A percentile compares a stretch with the other conserved stretches of the same genome.
Conservation (phyloP, 768 basidiomycete species). For the Suillus paluster region DNA sequence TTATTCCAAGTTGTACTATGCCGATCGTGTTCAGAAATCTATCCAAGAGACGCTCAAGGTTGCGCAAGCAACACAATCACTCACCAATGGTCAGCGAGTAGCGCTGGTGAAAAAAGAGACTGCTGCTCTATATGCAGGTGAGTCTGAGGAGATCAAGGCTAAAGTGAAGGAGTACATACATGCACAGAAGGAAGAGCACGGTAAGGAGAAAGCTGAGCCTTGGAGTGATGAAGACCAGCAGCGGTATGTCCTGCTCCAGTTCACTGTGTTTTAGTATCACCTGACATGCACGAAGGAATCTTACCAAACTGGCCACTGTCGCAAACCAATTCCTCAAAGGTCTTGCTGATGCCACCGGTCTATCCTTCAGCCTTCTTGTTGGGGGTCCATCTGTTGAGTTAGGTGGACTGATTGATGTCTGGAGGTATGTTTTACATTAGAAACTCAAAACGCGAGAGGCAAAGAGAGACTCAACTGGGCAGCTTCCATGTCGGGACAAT, state of each 20-base stretch:
- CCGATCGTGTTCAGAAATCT: background rate
- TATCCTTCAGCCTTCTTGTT: background rate
- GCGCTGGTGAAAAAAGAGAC: background rate
- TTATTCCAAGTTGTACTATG: constrained; percentile 1
- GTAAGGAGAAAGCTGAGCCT: background rate
- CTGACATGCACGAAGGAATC: background rate
- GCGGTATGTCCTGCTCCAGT: background rate
- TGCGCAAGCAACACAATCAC: background rate
- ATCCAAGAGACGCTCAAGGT: background rate
- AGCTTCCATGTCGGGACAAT: background rate
- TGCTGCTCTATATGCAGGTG: background rate
- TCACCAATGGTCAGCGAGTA: background rate
- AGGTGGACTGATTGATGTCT: background rate
- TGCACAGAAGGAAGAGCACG: background rate
- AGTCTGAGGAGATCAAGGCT: background rate
- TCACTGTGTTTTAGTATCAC: background rate
- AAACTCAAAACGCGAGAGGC: background rate
- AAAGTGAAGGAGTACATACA: background rate
- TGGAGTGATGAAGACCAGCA: background rate
- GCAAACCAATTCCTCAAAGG: background rate
- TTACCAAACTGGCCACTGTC: background rate
- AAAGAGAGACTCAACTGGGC: background rate
- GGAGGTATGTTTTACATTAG: background rate
- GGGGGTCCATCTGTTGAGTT: background rate
- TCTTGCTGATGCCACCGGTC: background rate